Evolutionary conservation across 2,329 filamentous ascomycete genomes (phyloP).

Genomic region (Aspergillus pseudoglaucus): DNA sequence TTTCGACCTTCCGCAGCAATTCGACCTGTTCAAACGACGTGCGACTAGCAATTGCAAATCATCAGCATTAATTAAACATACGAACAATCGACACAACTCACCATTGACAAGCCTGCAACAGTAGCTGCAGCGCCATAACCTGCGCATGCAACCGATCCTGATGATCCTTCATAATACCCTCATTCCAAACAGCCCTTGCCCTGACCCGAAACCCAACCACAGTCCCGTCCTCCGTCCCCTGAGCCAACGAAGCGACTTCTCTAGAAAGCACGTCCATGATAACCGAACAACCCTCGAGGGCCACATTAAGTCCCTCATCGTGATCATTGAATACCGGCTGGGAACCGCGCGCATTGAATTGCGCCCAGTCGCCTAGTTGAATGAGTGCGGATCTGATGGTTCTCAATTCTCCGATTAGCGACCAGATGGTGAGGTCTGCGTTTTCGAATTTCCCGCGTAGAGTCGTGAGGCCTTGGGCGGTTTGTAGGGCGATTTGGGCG

Average conservation of each 20-base stretch:
- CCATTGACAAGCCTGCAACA: constrained; percentile 36
- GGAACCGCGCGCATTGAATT: constrained; percentile 14
- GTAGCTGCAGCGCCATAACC: constrained; percentile 31
- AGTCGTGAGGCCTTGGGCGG: constrained; percentile 24
- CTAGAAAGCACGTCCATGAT: constrained; percentile 32
- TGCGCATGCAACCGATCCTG: constrained; percentile 30
- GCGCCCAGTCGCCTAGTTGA: constrained; percentile 31
- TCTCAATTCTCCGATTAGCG: constrained; percentile 29
- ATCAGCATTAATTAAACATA: not conserved
- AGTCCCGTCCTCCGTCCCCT: constrained; percentile 13
- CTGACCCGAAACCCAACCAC: constrained; percentile 19
- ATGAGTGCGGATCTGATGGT: constrained; percentile 32
- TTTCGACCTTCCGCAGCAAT: constrained; percentile 27
- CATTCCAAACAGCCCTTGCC: constrained; percentile 31
- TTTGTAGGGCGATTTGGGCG: constrained; percentile 27
- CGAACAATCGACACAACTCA: constrained; percentile 9
- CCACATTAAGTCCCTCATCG: constrained; percentile 24
- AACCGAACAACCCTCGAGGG: constrained; percentile 29
- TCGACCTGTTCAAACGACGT: constrained; percentile 29
- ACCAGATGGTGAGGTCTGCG: constrained; percentile 33
- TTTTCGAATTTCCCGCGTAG: constrained; percentile 29
- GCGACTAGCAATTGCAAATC: constrained; percentile 12
- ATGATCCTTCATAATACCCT: constrained; percentile 30
- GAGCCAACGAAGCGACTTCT: constrained; percentile 26
- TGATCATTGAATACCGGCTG: constrained; percentile 19